A percentile compares a stretch with the other conserved stretches of the same genome.
phyloP scores from a whole-genome alignment of 2,329 filamentous ascomycete genomes.

The Clarireedia paspali region DNA sequence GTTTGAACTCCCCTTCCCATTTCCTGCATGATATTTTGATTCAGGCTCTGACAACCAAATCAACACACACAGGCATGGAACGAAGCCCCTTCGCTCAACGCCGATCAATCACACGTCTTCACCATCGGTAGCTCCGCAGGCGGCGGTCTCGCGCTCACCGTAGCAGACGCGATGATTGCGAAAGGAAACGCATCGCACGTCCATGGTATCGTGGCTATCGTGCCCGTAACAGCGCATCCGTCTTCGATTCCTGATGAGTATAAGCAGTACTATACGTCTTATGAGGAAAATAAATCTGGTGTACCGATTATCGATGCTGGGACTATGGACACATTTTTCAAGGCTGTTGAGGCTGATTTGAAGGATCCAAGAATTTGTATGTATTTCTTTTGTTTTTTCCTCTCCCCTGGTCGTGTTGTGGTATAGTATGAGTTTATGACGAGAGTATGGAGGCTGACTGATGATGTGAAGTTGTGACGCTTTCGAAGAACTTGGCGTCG shows the following conservation, averaged over 20 bases:
- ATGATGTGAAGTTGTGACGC: neutral
- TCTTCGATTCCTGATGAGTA: slow-evolving; percentile 15
- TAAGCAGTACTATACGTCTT: slow-evolving; percentile 15
- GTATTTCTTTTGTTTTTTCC: slow-evolving; percentile 10
- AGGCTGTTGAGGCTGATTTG: slow-evolving; percentile 6
- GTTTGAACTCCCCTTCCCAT: neutral
- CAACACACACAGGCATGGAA: slow-evolving; percentile 12
- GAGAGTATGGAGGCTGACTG: neutral
- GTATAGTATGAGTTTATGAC: neutral
- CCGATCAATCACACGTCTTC: slow-evolving; percentile 14
- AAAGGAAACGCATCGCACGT: slow-evolving; percentile 1
- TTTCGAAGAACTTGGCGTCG: neutral
- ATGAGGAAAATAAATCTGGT: slow-evolving; percentile 13
- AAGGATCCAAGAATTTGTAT: slow-evolving; percentile 9
- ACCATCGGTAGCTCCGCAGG: slow-evolving; percentile 22
- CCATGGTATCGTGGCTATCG: slow-evolving; percentile 20
- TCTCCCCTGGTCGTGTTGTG: slow-evolving; percentile 15
- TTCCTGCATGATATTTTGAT: neutral
- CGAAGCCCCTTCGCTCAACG: slow-evolving; percentile 11
- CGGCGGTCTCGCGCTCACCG: slow-evolving; percentile 15
- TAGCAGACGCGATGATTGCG: neutral
- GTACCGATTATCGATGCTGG: slow-evolving; percentile 18
- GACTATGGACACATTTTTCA: slow-evolving; percentile 19
- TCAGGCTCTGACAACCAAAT: neutral
- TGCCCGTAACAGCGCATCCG: slow-evolving; percentile 19